Evolutionary conservation across 2,329 filamentous ascomycete genomes (phyloP).

Genomic region (Byssothecium circinans): DNA sequence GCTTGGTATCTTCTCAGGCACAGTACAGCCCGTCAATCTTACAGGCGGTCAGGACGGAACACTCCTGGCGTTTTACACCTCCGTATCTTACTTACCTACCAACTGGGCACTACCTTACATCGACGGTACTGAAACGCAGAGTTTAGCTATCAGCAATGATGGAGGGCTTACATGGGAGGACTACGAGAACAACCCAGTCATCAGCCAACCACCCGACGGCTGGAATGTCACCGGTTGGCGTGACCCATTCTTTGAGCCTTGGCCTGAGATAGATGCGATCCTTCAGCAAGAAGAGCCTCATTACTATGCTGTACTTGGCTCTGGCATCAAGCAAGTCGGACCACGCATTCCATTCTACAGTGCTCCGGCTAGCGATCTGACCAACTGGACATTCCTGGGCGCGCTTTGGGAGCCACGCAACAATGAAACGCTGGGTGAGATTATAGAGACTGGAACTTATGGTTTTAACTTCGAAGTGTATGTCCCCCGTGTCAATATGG

Average conservation of each 20-base stretch:
- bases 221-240: slow-evolving; percentile 46
- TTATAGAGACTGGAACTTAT: slow-evolving; percentile 49
- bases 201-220: slow-evolving; percentile 45
- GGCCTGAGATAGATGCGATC: slow-evolving; percentile 48
- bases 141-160: slow-evolving; percentile 49
- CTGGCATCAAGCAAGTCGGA: slow-evolving; percentile 51
- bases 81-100: slow-evolving; percentile 50
- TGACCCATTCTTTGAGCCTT: slow-evolving; percentile 29
- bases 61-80: slow-evolving; percentile 52
- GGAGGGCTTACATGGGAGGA: slow-evolving; percentile 53
- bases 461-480: slow-evolving; percentile 53
- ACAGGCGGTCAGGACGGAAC: slow-evolving; percentile 51
- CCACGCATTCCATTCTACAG: slow-evolving; percentile 52
- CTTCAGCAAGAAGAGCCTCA: slow-evolving; percentile 47
- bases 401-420: slow-evolving; percentile 49
- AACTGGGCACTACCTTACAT: slow-evolving; percentile 50
- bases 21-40: slow-evolving; percentile 52
- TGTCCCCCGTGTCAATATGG: slow-evolving; percentile 4
- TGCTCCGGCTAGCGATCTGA: slow-evolving; percentile 48
- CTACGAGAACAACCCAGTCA: slow-evolving; percentile 51
- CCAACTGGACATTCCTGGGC: slow-evolving; percentile 52
- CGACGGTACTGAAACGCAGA: slow-evolving; percentile 51
- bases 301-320: slow-evolving; percentile 51
- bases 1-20: slow-evolving; percentile 57
- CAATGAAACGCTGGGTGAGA: slow-evolving; percentile 47